A percentile compares a stretch with the other conserved stretches of the same genome.
These are phyloP conservation scores for Agaricus blazei DNA, from an alignment of 768 basidiomycete genomes.

Conservation along the genomic window DNA sequence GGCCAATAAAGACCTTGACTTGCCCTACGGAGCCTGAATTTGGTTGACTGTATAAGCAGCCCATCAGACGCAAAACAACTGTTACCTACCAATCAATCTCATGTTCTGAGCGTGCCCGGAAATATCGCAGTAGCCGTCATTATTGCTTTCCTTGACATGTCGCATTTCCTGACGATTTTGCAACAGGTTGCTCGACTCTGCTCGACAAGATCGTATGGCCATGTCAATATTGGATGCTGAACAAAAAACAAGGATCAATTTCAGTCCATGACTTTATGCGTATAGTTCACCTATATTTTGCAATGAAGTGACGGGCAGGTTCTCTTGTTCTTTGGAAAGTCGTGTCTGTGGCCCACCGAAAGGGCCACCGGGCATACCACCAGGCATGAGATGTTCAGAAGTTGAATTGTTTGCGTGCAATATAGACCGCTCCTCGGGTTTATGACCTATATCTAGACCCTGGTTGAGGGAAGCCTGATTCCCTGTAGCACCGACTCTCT, in stretches of 20 bases:
- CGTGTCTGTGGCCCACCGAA: background rate
- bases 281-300: conserved; percentile 36
- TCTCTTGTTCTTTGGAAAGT: background rate
- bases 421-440: background rate
- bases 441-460: background rate
- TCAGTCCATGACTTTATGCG: background rate
- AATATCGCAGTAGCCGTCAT: conserved; percentile 81
- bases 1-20: conserved; percentile 58
- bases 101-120: conserved; percentile 62
- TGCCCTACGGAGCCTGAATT: conserved; percentile 52
- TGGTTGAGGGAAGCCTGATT: conserved; percentile 1
- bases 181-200: conserved; percentile 58
- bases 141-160: conserved; percentile 65
- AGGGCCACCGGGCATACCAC: conserved; percentile 3
- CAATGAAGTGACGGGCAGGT: conserved; percentile 28
- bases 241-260: conserved; percentile 14
- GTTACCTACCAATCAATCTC: conserved; percentile 48
- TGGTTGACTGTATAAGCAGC: background rate
- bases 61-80: background rate
- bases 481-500: conserved; percentile 19
- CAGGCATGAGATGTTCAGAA: background rate
- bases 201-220: conserved; percentile 68
- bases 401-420: background rate
- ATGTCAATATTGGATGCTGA: conserved; percentile 61
- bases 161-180: conserved; percentile 66